Base-by-base conservation (phyloP, 2,329 filamentous ascomycete species). In the Pseudophaeomoniella oleicola region DNA sequence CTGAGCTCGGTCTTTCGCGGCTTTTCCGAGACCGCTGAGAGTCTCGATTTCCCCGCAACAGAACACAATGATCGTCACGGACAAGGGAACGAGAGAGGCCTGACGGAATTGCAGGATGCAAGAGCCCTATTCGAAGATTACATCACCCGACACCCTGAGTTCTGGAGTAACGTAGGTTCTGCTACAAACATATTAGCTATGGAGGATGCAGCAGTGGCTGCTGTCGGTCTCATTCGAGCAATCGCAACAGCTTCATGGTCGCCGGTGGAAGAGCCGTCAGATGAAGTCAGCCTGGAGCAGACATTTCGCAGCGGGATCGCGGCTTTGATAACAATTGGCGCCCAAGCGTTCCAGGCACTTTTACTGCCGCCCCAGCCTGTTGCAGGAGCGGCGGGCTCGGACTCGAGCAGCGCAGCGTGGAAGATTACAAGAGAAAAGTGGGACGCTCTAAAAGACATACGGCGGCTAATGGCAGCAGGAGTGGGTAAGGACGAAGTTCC, bases 391-490 rank as follows among this genome's bases (percentile, higher is more conserved):
- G 31, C 31, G n/a, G 22, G 22, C 9, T 27, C 22, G 6, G 31
- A 32, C 10, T 6, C 31, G 10, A 17, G n/a, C n/a, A 32, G 31
- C 10, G n/a, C 14, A 14, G 31, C 31, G 14, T 32, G 31, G 31
- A 13, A 17, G 14, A 32, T 32, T 32, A 14, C n/a, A 14, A 32
- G 31, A 14, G 31, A 32, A 54, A 48, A 11, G 52, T 50, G 22
- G 57, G 58, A 16, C 52, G 49, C 15, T 48, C 44, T 57, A 60
- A 59, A 19, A 35, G 35, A 29, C 29, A 10, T 16, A 15, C 17
- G 13, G 14, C 16, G 36, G 19, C 15, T 39, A 19, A 27, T 37
- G 34, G 16, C 27, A 37, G 35, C 39, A 36, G 51, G 31, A 9
- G 31, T 46, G 51, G 52, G 49, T 51, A 49, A 46, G 42, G 41